Percentiles rank a stretch among this genome's conserved stretches.
Evolutionary conservation across 768 basidiomycete genomes (phyloP).

Genomic region (Pleurotus eryngii): DNA sequence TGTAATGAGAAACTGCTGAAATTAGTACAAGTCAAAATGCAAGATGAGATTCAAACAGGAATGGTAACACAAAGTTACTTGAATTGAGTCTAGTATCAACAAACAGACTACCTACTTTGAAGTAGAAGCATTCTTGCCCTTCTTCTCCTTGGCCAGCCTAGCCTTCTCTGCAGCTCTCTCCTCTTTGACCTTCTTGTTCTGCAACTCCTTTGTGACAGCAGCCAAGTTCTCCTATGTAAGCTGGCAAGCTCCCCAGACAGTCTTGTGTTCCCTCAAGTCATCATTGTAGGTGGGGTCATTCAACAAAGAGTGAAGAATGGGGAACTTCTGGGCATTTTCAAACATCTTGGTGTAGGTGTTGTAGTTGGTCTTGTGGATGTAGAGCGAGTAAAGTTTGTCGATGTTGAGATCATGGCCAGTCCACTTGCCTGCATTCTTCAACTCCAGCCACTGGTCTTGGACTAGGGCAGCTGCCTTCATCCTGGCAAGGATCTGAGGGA

Average conservation of each 20-base stretch:
- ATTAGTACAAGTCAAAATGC: background rate
- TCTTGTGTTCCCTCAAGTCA: background rate
- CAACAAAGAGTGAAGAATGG: background rate
- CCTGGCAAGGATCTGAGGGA: too few relatives aligned
- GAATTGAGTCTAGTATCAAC: background rate
- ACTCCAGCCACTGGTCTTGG: too few relatives aligned
- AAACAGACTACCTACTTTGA: background rate
- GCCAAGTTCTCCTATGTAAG: background rate
- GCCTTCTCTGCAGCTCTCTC: background rate
- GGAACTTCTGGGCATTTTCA: background rate
- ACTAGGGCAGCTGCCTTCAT: too few relatives aligned
- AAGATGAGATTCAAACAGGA: background rate
- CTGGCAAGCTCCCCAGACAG: background rate
- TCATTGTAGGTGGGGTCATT: background rate
- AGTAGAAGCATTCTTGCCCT: background rate
- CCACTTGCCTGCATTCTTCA: too few relatives aligned
- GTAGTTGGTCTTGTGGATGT: too few relatives aligned
- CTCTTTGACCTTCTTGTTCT: background rate
- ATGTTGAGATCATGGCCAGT: too few relatives aligned
- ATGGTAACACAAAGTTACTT: background rate
- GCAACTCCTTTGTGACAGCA: background rate
- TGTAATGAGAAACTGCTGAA: background rate
- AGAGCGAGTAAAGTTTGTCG: too few relatives aligned
- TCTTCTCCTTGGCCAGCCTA: background rate
- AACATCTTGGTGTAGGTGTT: background rate